A percentile compares a stretch with the other conserved stretches of the same genome.
Evolutionary conservation across 805 yeast genomes (phyloP).

Genomic region (Kuraishia piskuri): DNA sequence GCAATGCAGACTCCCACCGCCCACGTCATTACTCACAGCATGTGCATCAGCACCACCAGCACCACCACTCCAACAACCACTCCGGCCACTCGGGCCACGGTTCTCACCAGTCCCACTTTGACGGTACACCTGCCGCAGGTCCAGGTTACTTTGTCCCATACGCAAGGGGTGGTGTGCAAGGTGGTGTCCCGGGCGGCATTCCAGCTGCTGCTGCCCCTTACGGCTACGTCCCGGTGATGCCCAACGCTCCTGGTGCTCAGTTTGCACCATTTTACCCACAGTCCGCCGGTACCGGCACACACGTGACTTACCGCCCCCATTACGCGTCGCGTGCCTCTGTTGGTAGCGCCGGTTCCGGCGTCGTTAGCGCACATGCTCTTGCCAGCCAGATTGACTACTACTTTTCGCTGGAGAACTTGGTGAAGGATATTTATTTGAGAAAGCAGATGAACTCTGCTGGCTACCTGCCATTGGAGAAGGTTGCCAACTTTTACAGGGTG

Average conservation of each 20-base stretch:
- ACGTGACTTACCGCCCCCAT: not conserved
- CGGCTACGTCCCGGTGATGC: not conserved
- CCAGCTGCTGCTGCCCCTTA: not conserved
- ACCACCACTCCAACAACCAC: not conserved
- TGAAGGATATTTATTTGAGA: conserved; percentile 77
- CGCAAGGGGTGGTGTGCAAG: not conserved
- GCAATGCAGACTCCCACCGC: too few relatives aligned
- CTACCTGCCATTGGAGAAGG: conserved; percentile 51
- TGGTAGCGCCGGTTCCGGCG: not conserved
- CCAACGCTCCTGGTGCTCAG: not conserved
- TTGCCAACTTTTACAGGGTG: conserved; percentile 71
- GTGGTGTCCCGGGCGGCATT: too few relatives aligned
- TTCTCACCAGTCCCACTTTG: not conserved
- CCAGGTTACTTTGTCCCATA: not conserved
- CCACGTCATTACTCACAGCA: conserved; percentile 5
- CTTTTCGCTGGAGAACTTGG: conserved; percentile 78
- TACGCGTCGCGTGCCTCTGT: not conserved
- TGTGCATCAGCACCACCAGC: conserved; percentile 1
- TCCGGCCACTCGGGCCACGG: not conserved
- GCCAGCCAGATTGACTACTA: conserved; percentile 79
- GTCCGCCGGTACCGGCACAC: not conserved
- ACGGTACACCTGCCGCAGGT: not conserved
- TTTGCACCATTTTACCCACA: not conserved
- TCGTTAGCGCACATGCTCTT: conserved; percentile 6
- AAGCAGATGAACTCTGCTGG: conserved; percentile 75